phyloP scores from a whole-genome alignment of 2,329 filamentous ascomycete species.

The Venturia aucupariae region DNA sequence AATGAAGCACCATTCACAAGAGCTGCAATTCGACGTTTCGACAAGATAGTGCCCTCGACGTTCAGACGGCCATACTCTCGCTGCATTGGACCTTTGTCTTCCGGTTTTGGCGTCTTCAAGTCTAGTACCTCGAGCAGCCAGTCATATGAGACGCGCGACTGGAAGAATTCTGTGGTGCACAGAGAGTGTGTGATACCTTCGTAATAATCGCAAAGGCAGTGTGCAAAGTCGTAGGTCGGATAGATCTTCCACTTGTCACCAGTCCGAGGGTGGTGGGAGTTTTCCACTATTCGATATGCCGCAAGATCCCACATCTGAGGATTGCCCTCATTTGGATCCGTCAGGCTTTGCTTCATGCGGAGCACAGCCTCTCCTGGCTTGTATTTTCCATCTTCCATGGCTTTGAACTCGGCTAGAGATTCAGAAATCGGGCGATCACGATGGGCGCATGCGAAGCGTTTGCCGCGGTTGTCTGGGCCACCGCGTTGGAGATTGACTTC shows the following conservation, averaged over 20 bases:
- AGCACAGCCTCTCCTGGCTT: conserved; percentile 73
- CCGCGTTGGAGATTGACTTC: conserved; percentile 84
- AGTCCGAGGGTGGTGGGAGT: conserved; percentile 66
- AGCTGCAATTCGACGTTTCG: conserved; percentile 74
- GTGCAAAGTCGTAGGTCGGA: conserved; percentile 87
- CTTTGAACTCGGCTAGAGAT: conserved; percentile 74
- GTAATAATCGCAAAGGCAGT: conserved; percentile 86
- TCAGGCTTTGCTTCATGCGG: conserved; percentile 81
- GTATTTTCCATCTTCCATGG: conserved; percentile 88
- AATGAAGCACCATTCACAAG: conserved; percentile 58
- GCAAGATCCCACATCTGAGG: conserved; percentile 96
- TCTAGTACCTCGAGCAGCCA: conserved; percentile 76
- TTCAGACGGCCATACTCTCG: conserved; percentile 75
- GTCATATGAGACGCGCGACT: conserved; percentile 79
- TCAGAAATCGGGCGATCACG: conserved; percentile 65
- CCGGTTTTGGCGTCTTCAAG: conserved; percentile 59
- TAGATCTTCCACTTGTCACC: conserved; percentile 85
- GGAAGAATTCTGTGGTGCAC: conserved; percentile 87
- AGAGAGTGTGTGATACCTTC: conserved; percentile 87
- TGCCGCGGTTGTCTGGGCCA: conserved; percentile 57
- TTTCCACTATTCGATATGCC: conserved; percentile 75
- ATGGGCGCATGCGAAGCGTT: conserved; percentile 72
- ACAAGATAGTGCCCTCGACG: conserved; percentile 75
- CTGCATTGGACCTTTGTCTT: conserved; percentile 65
- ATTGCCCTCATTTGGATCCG: conserved; percentile 58